Base-by-base conservation (phyloP, 1,139 yeast genomes). In the Zygoascus meyerae region DNA sequence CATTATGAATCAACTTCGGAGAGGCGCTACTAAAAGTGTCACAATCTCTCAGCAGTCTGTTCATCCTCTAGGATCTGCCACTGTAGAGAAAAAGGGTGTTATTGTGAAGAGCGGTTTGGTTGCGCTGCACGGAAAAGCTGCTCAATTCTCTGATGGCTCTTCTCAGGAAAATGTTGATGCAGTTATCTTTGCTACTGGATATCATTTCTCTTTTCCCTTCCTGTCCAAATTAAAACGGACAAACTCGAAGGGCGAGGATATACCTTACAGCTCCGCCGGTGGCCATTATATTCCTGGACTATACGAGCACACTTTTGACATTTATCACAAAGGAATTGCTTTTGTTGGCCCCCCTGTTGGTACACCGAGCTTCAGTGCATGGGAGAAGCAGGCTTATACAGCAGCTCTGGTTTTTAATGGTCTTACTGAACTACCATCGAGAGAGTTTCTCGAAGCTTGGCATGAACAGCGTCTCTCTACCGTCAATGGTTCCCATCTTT, bases 101-200 rank as follows among this genome's bases (percentile, higher is more conserved):
- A 40, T 9, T 8, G 29, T 32, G 5, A 32, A 34, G 6, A 26
- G 18, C 2, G 43, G 37, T 21, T 37, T 40, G 11, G 36, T 21
- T 26, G 21, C 15, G 26, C 12, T 40, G 9, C 21, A 30, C 2
- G 43, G 43, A 12, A 18, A 7, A 4, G n/a, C 37, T 9, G 31
- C 35, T 3, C 33, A 18, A 9, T 40, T 43, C 31, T 9, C 37
- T 9, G 60, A 58, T 26, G 60, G 59, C 2, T 36, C 44, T 8
- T 17, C 14, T 11, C 29, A 50, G 12, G 57, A 57, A 0, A 64
- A 68, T 42, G 69, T 80, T 37, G 84, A 78, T 48, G 58, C 55
- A 14, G 60, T 82, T n/a, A 60, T 83, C 2, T 81, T 76, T 60
- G 83, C 84, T 30, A 82, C 89, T 1, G 87, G 87, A 0, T 82